These are phyloP conservation scores for Laguncularia racemosa DNA, from an alignment of 345 rosid genomes.

Conservation along the genomic window DNA sequence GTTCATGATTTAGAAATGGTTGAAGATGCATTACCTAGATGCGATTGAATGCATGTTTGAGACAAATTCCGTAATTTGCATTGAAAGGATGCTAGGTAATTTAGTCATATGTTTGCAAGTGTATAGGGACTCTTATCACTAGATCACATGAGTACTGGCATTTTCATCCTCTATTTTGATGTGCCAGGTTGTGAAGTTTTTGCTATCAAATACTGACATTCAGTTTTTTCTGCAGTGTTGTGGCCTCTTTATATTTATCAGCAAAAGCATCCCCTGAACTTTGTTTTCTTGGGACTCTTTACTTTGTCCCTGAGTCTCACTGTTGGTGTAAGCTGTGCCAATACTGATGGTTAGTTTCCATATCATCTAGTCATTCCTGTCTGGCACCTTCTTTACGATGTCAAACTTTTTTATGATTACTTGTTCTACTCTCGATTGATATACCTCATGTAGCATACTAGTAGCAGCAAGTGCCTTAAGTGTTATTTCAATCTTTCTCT, in stretches of 20 bases:
- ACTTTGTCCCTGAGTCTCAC: constrained; percentile 74
- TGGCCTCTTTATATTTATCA: constrained; percentile 90
- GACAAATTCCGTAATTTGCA: no score
- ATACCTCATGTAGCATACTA: neutral
- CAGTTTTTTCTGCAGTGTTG: constrained; percentile 48
- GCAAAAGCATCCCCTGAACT: constrained; percentile 88
- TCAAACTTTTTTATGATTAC: neutral
- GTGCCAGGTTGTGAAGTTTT: neutral
- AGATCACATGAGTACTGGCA: no score
- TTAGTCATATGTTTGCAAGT: no score
- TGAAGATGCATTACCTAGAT: no score
- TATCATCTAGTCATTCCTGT: neutral
- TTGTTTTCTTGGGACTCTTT: constrained; percentile 78
- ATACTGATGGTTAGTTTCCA: constrained; percentile 58
- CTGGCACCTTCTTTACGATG: constrained; percentile 2
- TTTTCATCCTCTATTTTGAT: neutral
- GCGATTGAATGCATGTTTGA: no score
- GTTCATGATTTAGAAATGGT: no score
- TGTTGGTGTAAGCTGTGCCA: constrained; percentile 86
- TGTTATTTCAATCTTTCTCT: constrained; percentile 3
- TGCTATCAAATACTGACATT: neutral
- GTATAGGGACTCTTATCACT: no score
- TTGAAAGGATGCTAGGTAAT: no score
- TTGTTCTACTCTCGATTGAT: neutral
- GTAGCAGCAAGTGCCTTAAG: no score